phyloP scores from a whole-genome alignment of 106 monocot species.

The Acorus calamus region DNA sequence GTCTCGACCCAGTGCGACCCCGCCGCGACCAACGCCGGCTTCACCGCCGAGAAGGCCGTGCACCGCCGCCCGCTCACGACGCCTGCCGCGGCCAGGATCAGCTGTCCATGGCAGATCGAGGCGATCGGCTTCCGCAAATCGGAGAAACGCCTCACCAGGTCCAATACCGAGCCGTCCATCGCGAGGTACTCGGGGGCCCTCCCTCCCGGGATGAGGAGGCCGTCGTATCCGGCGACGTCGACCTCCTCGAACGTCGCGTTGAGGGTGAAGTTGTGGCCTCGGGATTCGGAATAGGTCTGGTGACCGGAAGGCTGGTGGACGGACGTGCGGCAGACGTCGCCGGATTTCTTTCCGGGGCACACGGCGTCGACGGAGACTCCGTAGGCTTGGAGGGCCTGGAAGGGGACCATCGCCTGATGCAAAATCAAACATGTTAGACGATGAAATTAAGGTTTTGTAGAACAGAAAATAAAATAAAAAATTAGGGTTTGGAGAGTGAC shows the following conservation, averaged over 20 bases:
- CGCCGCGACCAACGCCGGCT: conserved; percentile 59
- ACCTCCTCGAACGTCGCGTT: conserved; percentile 71
- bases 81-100: conserved; percentile 78
- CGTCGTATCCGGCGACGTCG: conserved; percentile 47
- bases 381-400: conserved; percentile 73
- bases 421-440: too few relatives aligned
- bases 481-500: conserved; percentile 2
- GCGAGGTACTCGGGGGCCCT: conserved; percentile 83
- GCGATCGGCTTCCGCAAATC: conserved; percentile 47
- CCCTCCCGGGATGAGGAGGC: conserved; percentile 69
- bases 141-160: conserved; percentile 36
- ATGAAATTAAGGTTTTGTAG: too few relatives aligned
- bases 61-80: conserved; percentile 60
- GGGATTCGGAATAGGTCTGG: conserved; percentile 78
- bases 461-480: too few relatives aligned
- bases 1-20: conserved; percentile 71
- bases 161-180: conserved; percentile 39
- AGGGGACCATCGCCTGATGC: conserved; percentile 68
- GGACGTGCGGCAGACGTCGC: conserved; percentile 70
- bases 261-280: conserved; percentile 82
- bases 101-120: conserved; percentile 81
- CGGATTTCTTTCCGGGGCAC: conserved; percentile 76
- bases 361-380: conserved; percentile 71
- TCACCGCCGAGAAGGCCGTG: conserved; percentile 68
- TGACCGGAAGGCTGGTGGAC: conserved; percentile 46